Evolutionary conservation across 768 basidiomycete species (phyloP), one percentile per base, ranked within the genome.

Genomic region (Boletus patriciae): DNA sequence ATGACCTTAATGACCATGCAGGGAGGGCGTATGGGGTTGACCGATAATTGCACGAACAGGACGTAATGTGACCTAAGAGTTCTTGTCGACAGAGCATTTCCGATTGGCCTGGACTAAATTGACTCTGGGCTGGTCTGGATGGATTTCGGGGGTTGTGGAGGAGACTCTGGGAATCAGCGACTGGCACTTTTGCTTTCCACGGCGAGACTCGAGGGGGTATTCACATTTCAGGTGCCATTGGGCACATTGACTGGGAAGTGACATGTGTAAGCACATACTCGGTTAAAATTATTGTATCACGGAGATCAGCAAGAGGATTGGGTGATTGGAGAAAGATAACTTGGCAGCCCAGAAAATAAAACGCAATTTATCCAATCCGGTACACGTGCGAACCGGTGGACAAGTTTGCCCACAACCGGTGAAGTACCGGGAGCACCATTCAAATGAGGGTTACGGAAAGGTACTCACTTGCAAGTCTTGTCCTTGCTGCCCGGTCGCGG

Each of bases 201-300:
- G 79, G 34, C 86, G 78, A 63, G 86, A 88, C 69, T 86, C 86
- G 6, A 76, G 70, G 1, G 88, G 88, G 61, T 87, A 90, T 64
- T 85, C 85, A 67, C 88, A 90, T 54, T 77, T 81, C 46, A 88
- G 80, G 31, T 82, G 81, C 25, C 88, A 83, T 42, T 86, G 79
- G 49, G 82, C 81, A 65, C 88, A 90, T 76, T 90, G 88, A 69
- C 88, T 90, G 67, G 47, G 64, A 61, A 68, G 44, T 41, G 34
- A 63, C 47, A 50, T 66, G 52, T 58, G 60, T 71, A 16, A 75
- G 66, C 43, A 59, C 50, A 46, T 18, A 41, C 25, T 60, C 43
- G 18, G 31, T 3, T 60, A 41, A 45, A 46, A 38, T 34, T 41
- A 61, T 54, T 27, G 58, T 40, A 49, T 50, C 58, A 47, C 62